Conservation (phyloP, 352 stramenopile species). For the Globisporangium cederbergense region DNA sequence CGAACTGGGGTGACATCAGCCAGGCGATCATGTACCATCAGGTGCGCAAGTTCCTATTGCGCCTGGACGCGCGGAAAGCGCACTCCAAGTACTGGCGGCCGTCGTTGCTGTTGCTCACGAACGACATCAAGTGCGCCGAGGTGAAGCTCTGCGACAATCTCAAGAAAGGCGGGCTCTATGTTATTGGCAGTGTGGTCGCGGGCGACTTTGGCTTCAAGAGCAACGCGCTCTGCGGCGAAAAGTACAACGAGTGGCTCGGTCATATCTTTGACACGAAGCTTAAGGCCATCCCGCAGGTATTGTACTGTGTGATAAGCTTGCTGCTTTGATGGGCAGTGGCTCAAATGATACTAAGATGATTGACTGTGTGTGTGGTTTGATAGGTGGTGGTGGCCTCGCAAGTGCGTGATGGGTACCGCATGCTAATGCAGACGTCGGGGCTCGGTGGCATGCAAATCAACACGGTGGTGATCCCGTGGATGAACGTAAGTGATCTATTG, state of each 20-base stretch:
- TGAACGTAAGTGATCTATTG: constrained; percentile 16
- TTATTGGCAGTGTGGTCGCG: constrained; percentile 56
- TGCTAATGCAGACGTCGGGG: constrained; percentile 62
- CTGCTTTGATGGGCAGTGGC: not conserved
- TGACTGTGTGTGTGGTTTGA: not conserved
- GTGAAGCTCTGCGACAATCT: constrained; percentile 69
- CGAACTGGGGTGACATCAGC: constrained; percentile 74
- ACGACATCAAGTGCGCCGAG: constrained; percentile 29
- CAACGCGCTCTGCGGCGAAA: constrained; percentile 29
- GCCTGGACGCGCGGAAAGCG: constrained; percentile 54
- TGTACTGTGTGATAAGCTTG: not conserved
- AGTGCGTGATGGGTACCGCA: constrained; percentile 47
- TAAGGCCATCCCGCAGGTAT: constrained; percentile 49
- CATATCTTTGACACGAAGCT: constrained; percentile 47
- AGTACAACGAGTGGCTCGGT: constrained; percentile 41
- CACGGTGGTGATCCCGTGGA: constrained; percentile 64
- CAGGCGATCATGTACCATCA: constrained; percentile 86
- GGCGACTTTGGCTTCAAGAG: constrained; percentile 32
- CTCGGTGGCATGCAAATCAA: constrained; percentile 80
- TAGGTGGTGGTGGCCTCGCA: constrained; percentile 50
- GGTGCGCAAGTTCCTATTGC: constrained; percentile 77
- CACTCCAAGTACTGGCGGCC: constrained; percentile 82
- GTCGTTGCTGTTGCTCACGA: constrained; percentile 64
- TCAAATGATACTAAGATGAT: constrained; percentile 3
- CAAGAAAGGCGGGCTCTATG: constrained; percentile 80